Percentiles rank a stretch among this genome's conserved stretches.
phyloP scores from a whole-genome alignment of 768 basidiomycete species.

The Tylopilus cervinicoccineus region DNA sequence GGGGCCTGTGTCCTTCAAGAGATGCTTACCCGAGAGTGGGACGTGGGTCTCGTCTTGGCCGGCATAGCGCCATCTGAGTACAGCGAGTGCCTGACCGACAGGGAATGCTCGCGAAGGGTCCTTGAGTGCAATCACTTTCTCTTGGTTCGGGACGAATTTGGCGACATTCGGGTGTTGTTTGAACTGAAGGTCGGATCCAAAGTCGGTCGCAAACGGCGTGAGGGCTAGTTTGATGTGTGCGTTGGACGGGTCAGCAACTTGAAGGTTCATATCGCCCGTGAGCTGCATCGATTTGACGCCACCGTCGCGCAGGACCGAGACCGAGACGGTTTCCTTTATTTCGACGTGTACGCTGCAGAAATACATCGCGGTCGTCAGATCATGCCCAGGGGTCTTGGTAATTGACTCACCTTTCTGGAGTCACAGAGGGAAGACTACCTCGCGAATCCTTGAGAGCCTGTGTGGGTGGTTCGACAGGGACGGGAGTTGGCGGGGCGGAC shows the following conservation, averaged over 20 bases:
- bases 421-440: slow-evolving; percentile 71
- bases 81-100: slow-evolving; percentile 79
- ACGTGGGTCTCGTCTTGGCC: slow-evolving; percentile 90
- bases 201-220: slow-evolving; percentile 49
- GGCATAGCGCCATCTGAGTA: slow-evolving; percentile 89
- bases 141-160: slow-evolving; percentile 70
- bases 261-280: slow-evolving; percentile 92
- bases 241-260: slow-evolving; percentile 71
- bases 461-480: slow-evolving; percentile 43
- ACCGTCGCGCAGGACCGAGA: slow-evolving; percentile 84
- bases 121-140: slow-evolving; percentile 74
- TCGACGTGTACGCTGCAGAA: slow-evolving; percentile 72
- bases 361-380: neutral
- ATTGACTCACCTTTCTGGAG: slow-evolving; percentile 61
- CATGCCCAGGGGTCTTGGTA: neutral
- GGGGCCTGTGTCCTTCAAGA: no score
- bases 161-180: slow-evolving; percentile 96
- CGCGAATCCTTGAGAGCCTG: slow-evolving; percentile 44
- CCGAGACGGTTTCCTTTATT: slow-evolving; percentile 78
- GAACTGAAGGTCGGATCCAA: slow-evolving; percentile 78
- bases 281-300: slow-evolving; percentile 88
- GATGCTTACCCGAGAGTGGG: slow-evolving; percentile 82
- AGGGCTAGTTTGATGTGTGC: slow-evolving; percentile 71
- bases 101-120: slow-evolving; percentile 83
- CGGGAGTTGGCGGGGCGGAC: slow-evolving; percentile 48